A percentile compares a stretch with the other conserved stretches of the same genome.
Evolutionary conservation across 345 rosid species (phyloP).

Genomic region (Eucalyptus cladocalyx): DNA sequence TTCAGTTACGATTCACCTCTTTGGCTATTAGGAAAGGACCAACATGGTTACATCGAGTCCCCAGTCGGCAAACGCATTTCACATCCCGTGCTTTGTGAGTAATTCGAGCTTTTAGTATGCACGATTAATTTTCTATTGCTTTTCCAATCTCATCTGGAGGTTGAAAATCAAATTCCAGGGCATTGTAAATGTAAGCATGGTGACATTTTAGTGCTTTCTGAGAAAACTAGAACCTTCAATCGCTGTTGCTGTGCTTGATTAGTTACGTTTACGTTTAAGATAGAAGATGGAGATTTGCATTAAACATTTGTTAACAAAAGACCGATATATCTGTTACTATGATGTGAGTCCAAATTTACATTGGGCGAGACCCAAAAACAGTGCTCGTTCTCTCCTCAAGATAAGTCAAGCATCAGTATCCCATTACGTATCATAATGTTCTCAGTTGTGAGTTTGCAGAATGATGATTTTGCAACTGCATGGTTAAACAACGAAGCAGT

Average conservation of each 20-base stretch:
- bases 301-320: background rate
- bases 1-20: background rate
- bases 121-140: background rate
- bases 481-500: constrained; percentile 42
- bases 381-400: background rate
- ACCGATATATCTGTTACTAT: background rate
- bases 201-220: background rate
- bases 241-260: background rate
- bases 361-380: background rate
- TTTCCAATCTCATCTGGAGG: background rate
- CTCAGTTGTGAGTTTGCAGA: background rate
- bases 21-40: background rate
- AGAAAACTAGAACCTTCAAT: background rate
- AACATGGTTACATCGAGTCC: background rate
- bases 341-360: background rate
- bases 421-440: background rate
- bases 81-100: background rate
- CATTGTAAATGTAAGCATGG: background rate
- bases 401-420: background rate
- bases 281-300: background rate
- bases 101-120: background rate
- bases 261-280: background rate
- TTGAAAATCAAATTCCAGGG: background rate
- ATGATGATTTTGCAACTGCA: constrained; percentile 25
- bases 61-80: background rate